Evolutionary conservation across 202 grass and related monocot species (phyloP).

Genomic region (Dendrocalamus latiflorus): DNA sequence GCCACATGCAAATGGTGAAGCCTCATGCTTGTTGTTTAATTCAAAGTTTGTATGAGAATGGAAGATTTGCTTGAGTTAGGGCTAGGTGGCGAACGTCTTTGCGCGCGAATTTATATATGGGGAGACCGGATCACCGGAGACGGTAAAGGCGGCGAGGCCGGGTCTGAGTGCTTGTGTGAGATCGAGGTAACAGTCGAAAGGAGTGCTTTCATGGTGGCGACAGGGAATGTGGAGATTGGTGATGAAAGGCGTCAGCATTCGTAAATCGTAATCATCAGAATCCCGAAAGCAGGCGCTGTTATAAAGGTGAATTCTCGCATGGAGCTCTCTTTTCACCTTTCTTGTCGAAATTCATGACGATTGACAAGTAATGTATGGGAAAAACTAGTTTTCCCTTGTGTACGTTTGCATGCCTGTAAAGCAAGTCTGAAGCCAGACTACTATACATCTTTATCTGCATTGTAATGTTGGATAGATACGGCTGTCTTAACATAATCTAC

Average conservation of each 20-base stretch:
- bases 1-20: conserved; percentile 42
- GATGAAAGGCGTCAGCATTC: conserved; percentile 52
- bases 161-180: conserved; percentile 27
- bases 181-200: conserved; percentile 48
- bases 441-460: neutral
- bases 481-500: neutral
- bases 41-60: neutral
- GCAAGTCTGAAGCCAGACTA: neutral
- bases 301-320: conserved; percentile 48
- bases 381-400: neutral
- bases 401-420: conserved; percentile 32
- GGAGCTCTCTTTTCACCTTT: too few relatives aligned
- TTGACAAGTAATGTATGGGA: conserved; percentile 38
- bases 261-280: conserved; percentile 50
- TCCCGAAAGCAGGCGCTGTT: conserved; percentile 37
- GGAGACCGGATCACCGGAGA: conserved; percentile 32
- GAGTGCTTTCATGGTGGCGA: conserved; percentile 40
- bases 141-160: conserved; percentile 27
- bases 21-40: conserved; percentile 29
- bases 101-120: conserved; percentile 34
- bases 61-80: conserved; percentile 21
- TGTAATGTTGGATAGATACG: neutral
- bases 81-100: neutral
- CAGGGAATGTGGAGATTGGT: too few relatives aligned
- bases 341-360: conserved; percentile 46